These are phyloP conservation scores for Leccinum olivaceoglutinosum DNA, from an alignment of 1,284 basidiomycete species.

Conservation along the genomic window DNA sequence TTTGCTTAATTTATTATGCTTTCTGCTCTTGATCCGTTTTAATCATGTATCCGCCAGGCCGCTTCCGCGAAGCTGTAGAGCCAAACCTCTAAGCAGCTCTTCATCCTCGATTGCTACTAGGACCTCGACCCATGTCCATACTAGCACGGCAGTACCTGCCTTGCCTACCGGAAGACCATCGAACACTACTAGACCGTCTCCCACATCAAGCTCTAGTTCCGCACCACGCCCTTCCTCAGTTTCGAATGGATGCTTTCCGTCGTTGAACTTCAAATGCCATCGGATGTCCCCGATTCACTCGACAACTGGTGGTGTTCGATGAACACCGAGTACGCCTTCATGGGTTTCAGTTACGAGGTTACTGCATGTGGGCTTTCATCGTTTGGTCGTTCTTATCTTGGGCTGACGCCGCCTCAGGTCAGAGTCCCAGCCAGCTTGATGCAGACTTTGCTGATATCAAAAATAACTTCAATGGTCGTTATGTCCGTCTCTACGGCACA, in stretches of 20 bases:
- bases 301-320: constrained; percentile 65
- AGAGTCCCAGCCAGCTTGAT: constrained; percentile 43
- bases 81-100: background rate
- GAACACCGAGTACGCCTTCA: constrained; percentile 61
- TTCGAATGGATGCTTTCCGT: constrained; percentile 44
- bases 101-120: background rate
- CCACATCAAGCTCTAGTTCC: background rate
- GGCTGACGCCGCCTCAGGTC: constrained; percentile 33
- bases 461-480: constrained; percentile 56
- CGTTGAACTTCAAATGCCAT: constrained; percentile 53
- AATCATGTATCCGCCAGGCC: constrained; percentile 10
- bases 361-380: constrained; percentile 42
- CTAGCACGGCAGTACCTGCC: background rate
- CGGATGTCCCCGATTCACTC: constrained; percentile 37
- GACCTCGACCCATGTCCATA: background rate
- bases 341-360: constrained; percentile 71
- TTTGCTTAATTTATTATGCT: background rate
- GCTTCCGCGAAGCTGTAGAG: constrained; percentile 13
- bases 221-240: background rate
- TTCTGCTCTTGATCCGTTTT: constrained; percentile 9
- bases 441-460: constrained; percentile 62
- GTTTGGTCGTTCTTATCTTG: background rate
- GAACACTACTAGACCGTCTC: background rate
- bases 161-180: background rate
- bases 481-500: constrained; percentile 65